Conservation (phyloP, 2,329 filamentous ascomycete species). For the Westerdykella aurantiaca region DNA sequence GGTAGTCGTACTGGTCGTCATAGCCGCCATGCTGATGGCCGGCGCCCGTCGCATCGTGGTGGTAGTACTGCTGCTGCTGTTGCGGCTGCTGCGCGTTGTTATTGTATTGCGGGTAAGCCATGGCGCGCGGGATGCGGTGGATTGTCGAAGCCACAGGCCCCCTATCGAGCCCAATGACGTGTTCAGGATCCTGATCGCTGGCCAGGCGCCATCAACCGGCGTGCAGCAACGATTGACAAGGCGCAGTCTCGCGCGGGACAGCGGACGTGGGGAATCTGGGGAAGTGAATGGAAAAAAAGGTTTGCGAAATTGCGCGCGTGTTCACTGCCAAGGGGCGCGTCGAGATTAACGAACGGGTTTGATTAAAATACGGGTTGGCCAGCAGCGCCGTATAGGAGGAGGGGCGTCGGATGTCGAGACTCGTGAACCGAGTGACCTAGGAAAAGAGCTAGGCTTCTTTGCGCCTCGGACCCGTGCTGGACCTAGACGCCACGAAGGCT, state of each 20-base stretch:
- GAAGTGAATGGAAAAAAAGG: constrained; percentile 1
- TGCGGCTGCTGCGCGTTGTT: constrained; percentile 30
- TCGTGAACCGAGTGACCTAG: too few relatives aligned
- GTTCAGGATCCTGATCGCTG: constrained; percentile 8
- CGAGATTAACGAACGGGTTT: constrained; percentile 1
- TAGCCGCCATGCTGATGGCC: constrained; percentile 26
- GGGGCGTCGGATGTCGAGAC: too few relatives aligned
- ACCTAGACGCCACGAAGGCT: too few relatives aligned
- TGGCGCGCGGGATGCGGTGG: constrained; percentile 18
- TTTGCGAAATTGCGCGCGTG: background rate
- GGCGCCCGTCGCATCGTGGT: constrained; percentile 20
- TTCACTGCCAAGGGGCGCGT: background rate
- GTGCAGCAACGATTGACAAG: constrained; percentile 8
- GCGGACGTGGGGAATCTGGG: constrained; percentile 1
- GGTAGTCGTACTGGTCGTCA: constrained; percentile 23
- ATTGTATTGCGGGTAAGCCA: constrained; percentile 40
- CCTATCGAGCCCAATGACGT: constrained; percentile 15
- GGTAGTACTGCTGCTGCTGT: constrained; percentile 30
- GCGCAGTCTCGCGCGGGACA: background rate
- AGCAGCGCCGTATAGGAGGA: constrained; percentile 1
- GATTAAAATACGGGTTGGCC: background rate
- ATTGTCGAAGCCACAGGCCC: constrained; percentile 15
- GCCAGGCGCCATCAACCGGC: constrained; percentile 18
- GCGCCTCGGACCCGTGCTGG: too few relatives aligned
- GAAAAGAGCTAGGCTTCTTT: too few relatives aligned